Evolutionary conservation across 306 rosid species (phyloP).

Genomic region (Cucurbita maxima): DNA sequence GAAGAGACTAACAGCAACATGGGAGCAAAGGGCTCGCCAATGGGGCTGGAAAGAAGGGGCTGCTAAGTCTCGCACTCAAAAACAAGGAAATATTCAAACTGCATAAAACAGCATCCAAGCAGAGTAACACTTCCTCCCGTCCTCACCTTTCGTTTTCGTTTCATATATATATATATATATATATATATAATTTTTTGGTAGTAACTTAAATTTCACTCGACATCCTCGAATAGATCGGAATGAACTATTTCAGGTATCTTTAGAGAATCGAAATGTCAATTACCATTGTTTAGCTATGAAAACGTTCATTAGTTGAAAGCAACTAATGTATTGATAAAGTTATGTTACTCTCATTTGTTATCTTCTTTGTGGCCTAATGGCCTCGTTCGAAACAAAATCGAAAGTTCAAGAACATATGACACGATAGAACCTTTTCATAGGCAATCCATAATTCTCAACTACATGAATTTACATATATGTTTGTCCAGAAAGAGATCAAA

Average conservation of each 20-base stretch:
- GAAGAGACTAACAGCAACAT: conserved; percentile 54
- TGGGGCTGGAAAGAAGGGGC: conserved; percentile 93
- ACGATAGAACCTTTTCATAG: too few relatives aligned
- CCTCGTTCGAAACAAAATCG: too few relatives aligned
- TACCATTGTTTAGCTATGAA: conserved; percentile 19
- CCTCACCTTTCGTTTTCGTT: neutral
- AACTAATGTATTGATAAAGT: conserved; percentile 5
- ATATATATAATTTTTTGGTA: neutral
- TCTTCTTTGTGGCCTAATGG: neutral
- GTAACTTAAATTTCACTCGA: neutral
- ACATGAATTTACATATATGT: neutral
- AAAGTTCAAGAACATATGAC: too few relatives aligned
- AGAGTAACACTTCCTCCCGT: neutral
- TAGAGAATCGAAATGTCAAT: conserved; percentile 11
- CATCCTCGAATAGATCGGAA: neutral
- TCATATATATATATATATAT: neutral
- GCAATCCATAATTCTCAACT: neutral
- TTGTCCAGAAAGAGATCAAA: neutral
- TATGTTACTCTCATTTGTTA: conserved; percentile 3
- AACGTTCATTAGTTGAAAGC: conserved; percentile 6
- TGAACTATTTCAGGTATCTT: neutral
- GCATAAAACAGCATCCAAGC: conserved; percentile 16
- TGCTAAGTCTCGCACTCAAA: conserved; percentile 36
- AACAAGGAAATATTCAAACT: conserved; percentile 52
- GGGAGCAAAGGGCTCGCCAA: conserved; percentile 95